Base-by-base conservation (phyloP, 225 moss, liverwort and hornwort genomes). In the Rhytidiadelphus loreus region DNA sequence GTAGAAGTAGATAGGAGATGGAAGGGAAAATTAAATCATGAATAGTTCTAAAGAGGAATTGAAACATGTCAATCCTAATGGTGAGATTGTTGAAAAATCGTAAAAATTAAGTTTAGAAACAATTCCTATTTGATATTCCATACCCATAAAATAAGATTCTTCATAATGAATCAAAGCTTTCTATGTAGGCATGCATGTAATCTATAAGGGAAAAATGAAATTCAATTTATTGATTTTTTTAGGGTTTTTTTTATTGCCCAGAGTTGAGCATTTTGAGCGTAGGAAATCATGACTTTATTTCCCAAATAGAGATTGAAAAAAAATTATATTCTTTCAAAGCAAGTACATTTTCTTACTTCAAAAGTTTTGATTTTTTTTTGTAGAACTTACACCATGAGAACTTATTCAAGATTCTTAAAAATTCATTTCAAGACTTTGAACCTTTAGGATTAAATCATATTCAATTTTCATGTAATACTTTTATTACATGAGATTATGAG, bases 201-300 rank as follows among this genome's bases (percentile, higher is more conserved):
- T 60, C 60, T 14, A 32, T 59, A 59, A 58, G 24, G 24, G 33
- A 69, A n/a, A n/a, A n/a, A n/a, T n/a, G n/a, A 18, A n/a, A 39
- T 13, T 24, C 4, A 13, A 8, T 13, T 14, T 24, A 39, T 39
- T 24, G 8, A 69, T 4, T 7, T 6, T 23, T 41, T 23, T 18
- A 35, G 2, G 9, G 2, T 18, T 29, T 13, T 41, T 41, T 8
- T 24, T 41, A 15, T 1, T 41, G 0, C 3, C 13, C 1, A 7
- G 6, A 68, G 23, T 68, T 1, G 2, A 26, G 3, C 4, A 43
- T 26, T 71, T 43, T 43, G 3, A 71, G 6, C 4, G 43, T 26
- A 26, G 43, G 3, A 71, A 1, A 5, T 43, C 5, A 16, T 71
- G 43, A 16, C 6, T 26, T 43, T 26, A 9, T 26, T 71, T 25